Conservation (phyloP, 345 rosid species). For the Laguncularia racemosa region DNA sequence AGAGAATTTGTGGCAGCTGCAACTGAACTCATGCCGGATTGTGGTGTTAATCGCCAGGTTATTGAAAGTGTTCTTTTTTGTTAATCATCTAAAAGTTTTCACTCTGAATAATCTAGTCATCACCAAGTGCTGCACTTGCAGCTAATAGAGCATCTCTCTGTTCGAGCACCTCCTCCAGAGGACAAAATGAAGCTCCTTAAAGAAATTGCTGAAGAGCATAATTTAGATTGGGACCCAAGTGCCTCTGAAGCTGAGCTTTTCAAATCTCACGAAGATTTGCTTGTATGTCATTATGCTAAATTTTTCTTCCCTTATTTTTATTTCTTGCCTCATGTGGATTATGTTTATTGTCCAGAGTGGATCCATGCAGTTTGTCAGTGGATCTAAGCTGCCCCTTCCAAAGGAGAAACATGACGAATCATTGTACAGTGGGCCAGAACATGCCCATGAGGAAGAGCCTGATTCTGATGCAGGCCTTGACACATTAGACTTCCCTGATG, state of each 20-base stretch:
- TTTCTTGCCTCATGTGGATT: background rate
- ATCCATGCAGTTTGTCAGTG: constrained; percentile 63
- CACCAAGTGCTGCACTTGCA: constrained; percentile 19
- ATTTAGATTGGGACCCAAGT: constrained; percentile 89
- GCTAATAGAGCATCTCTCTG: constrained; percentile 82
- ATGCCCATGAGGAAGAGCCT: constrained; percentile 25
- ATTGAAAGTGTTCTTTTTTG: constrained; percentile 1
- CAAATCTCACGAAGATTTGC: constrained; percentile 79
- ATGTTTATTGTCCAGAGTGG: constrained; percentile 44
- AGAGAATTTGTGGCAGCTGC: constrained; percentile 90
- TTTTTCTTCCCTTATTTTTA: background rate
- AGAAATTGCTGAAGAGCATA: constrained; percentile 94
- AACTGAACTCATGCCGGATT: constrained; percentile 85
- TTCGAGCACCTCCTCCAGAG: constrained; percentile 82
- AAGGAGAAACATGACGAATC: constrained; percentile 56
- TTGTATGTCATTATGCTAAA: constrained; percentile 37
- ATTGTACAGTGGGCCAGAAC: constrained; percentile 21
- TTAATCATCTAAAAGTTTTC: constrained; percentile 4
- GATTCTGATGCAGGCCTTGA: constrained; percentile 57
- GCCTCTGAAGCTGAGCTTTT: constrained; percentile 74
- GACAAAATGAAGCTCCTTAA: constrained; percentile 76
- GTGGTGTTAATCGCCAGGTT: constrained; percentile 98
- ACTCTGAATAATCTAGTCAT: background rate
- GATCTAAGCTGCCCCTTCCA: constrained; percentile 65
- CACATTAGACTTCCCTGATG: constrained; percentile 62